These are phyloP conservation scores for Epicoccum nigrum DNA, from an alignment of 2,329 filamentous ascomycete species.

Conservation along the genomic window DNA sequence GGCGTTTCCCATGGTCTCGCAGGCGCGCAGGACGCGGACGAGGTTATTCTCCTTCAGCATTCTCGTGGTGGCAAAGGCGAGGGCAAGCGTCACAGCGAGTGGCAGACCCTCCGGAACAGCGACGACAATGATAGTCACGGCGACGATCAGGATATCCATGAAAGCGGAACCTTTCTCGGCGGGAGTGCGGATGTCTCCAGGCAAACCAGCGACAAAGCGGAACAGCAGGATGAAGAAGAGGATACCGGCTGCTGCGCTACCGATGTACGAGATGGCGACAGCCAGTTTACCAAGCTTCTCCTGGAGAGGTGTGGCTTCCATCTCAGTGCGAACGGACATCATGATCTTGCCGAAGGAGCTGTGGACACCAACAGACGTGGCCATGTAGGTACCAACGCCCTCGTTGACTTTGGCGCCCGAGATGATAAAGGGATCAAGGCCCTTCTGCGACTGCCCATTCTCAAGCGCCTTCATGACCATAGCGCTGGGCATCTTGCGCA, in stretches of 20 bases:
- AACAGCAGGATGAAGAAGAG: slow-evolving; percentile 50
- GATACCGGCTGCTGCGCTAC: slow-evolving; percentile 47
- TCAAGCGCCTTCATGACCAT: slow-evolving; percentile 64
- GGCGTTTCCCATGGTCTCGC: slow-evolving; percentile 46
- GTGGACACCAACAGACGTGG: slow-evolving; percentile 61
- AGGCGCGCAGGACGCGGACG: slow-evolving; percentile 40
- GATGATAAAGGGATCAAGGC: slow-evolving; percentile 69
- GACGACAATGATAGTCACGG: slow-evolving; percentile 51
- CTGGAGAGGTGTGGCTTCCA: slow-evolving; percentile 61
- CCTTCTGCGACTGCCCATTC: slow-evolving; percentile 54
- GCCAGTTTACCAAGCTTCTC: slow-evolving; percentile 60
- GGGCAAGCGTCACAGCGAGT: slow-evolving; percentile 41
- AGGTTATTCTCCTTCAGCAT: slow-evolving; percentile 47
- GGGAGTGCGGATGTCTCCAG: slow-evolving; percentile 29
- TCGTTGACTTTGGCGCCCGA: slow-evolving; percentile 64
- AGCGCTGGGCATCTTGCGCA: slow-evolving; percentile 68
- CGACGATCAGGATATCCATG: slow-evolving; percentile 51
- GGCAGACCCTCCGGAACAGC: slow-evolving; percentile 51
- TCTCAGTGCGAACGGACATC: slow-evolving; percentile 61
- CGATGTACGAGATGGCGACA: slow-evolving; percentile 59
- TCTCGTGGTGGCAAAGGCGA: slow-evolving; percentile 46
- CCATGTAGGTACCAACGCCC: slow-evolving; percentile 58
- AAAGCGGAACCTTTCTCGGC: slow-evolving; percentile 46
- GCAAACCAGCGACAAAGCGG: slow-evolving; percentile 44
- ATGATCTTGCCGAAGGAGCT: slow-evolving; percentile 63